Conservation (phyloP, 768 basidiomycete species). For the Galerina sulciceps region DNA sequence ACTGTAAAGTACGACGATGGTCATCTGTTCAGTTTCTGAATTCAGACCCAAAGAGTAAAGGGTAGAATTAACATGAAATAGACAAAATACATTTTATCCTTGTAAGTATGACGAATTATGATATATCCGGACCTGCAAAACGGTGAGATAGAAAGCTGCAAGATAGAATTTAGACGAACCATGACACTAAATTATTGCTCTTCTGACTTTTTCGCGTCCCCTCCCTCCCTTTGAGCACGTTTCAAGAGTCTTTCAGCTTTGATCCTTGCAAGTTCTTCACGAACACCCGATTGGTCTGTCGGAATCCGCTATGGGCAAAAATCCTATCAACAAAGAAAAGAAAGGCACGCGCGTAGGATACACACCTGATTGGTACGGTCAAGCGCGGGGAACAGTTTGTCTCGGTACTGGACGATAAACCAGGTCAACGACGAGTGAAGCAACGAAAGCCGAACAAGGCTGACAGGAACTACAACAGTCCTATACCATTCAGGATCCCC, state of each 20-base stretch:
- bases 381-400: conserved; percentile 69
- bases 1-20: conserved; percentile 46
- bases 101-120: background rate
- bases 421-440: background rate
- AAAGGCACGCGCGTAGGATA: background rate
- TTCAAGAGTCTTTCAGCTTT: conserved; percentile 61
- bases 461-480: conserved; percentile 74
- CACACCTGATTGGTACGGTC: conserved; percentile 58
- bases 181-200: conserved; percentile 13
- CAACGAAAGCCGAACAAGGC: conserved; percentile 10
- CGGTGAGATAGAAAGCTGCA: background rate
- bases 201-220: conserved; percentile 29
- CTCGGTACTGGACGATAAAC: conserved; percentile 58
- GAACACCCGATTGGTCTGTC: conserved; percentile 65
- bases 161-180: background rate
- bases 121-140: background rate
- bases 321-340: background rate
- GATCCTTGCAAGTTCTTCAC: conserved; percentile 73
- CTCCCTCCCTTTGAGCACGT: conserved; percentile 46
- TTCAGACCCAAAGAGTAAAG: background rate
- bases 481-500: conserved; percentile 90
- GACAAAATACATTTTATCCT: conserved; percentile 2
- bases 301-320: conserved; percentile 54
- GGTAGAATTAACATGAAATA: background rate
- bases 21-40: conserved; percentile 33